Evolutionary conservation across 345 rosid species (phyloP), one percentile per base, ranked within the genome.

Genomic region (Crucihimalaya himalaica): DNA sequence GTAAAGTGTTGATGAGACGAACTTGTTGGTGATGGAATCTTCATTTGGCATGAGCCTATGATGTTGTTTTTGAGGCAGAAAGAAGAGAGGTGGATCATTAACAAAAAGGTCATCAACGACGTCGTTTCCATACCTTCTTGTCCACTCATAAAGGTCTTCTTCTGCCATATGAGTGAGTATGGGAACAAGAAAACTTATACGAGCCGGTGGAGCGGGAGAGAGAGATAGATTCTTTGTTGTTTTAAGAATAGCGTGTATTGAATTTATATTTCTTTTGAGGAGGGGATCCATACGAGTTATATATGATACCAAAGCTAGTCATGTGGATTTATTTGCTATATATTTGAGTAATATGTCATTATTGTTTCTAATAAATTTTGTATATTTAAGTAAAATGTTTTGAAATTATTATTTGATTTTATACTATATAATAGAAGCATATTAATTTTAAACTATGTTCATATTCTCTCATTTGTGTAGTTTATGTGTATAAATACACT

Each of bases 81-180:
- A 15, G 62, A 84, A 80, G 78, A 85, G 78, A 65, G 84, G 88
- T 39, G 84, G 80, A 8, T 82, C 87, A 32, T 83, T 79, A 12
- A 80, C 81, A 7, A 88, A 83, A 47, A 84, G 82, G 81, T 87
- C 86, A 54, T 82, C 81, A 6, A 85, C 72, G 23, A 79, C 79
- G 15, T 81, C 80, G 74, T 83, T 51, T 43, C 78, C 89, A 14
- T 14, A 61, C 39, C 63, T 78, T 12, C 55, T 69, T 43, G 34
- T 52, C 84, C 80, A 63, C 28, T 47, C 65, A 35, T 23, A 74
- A 37, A 39, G 70, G 15, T 75, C 81, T 42, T 70, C 72, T 51
- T 81, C 87, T 82, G 74, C 42, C 67, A 64, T 66, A 32, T 59
- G 14, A 37, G 40, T 10, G 53, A 61, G 47, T 56, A n/a, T 62